A percentile compares a stretch with the other conserved stretches of the same genome.
phyloP scores from a whole-genome alignment of 495 filamentous ascomycete genomes.

The Penicillium psychrofluorescens region DNA sequence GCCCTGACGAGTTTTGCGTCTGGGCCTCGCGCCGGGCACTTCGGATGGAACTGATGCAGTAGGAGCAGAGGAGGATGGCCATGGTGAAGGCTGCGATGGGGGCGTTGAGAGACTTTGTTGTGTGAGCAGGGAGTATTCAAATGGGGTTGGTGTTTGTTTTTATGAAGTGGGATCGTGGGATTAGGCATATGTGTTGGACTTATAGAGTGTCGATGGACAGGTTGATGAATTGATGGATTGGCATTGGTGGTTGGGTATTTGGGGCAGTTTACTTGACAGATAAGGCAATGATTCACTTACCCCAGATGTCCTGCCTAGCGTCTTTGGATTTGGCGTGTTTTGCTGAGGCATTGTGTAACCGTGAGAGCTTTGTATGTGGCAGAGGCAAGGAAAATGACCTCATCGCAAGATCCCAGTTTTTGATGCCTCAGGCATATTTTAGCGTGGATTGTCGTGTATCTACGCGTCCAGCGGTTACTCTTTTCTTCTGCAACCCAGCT shows the following conservation, averaged over 20 bases:
- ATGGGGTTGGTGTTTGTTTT: neutral
- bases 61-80: slow-evolving; percentile 40
- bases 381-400: no score
- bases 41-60: slow-evolving; percentile 42
- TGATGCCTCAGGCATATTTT: no score
- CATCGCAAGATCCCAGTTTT: no score
- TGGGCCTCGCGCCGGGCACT: slow-evolving; percentile 34
- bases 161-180: neutral
- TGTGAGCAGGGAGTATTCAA: neutral
- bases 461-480: no score
- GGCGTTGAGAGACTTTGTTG: slow-evolving; percentile 33
- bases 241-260: neutral
- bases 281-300: slow-evolving; percentile 8
- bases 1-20: neutral
- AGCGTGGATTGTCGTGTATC: no score
- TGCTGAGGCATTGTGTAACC: slow-evolving; percentile 7
- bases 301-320: slow-evolving; percentile 12
- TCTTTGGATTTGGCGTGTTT: slow-evolving; percentile 6
- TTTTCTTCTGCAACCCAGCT: no score
- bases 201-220: neutral
- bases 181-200: neutral
- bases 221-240: neutral
- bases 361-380: no score
- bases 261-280: neutral
- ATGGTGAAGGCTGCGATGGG: slow-evolving; percentile 46